Evolutionary conservation across 495 filamentous ascomycete genomes (phyloP).

Genomic region (Thermochaetoides thermophila): DNA sequence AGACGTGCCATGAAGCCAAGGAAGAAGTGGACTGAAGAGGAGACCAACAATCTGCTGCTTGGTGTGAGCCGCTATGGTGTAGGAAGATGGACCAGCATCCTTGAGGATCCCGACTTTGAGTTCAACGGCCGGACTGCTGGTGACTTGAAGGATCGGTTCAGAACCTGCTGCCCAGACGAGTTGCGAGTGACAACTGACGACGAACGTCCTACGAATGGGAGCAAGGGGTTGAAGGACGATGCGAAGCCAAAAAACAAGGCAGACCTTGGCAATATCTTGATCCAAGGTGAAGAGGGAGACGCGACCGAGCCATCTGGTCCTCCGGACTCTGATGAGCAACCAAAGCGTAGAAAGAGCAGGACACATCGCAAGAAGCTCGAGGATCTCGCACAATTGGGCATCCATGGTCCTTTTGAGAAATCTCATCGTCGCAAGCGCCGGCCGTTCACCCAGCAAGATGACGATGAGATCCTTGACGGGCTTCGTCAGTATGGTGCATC

Average conservation of each 20-base stretch:
- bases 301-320: constrained; percentile 1
- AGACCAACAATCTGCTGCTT: constrained; percentile 59
- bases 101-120: constrained; percentile 55
- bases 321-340: constrained; percentile 9
- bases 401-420: constrained; percentile 38
- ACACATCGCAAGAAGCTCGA: constrained; percentile 39
- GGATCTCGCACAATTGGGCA: constrained; percentile 43
- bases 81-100: constrained; percentile 75
- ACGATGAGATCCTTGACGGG: constrained; percentile 60
- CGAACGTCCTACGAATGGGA: constrained; percentile 7
- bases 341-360: constrained; percentile 30
- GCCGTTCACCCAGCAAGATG: constrained; percentile 60
- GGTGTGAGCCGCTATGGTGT: constrained; percentile 73
- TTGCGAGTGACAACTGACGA: constrained; percentile 24
- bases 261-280: constrained; percentile 33
- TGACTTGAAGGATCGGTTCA: constrained; percentile 77
- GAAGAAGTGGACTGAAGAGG: constrained; percentile 69
- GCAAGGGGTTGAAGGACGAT: too few species aligned
- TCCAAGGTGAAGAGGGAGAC: constrained; percentile 12
- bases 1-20: constrained; percentile 31
- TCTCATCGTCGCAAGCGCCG: constrained; percentile 39
- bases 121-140: constrained; percentile 66
- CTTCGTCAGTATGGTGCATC: constrained; percentile 59
- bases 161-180: constrained; percentile 57
- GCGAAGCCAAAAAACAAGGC: constrained; percentile 21